phyloP scores from a whole-genome alignment of 2,329 filamentous ascomycete genomes.

The Fusarium nematophilum region DNA sequence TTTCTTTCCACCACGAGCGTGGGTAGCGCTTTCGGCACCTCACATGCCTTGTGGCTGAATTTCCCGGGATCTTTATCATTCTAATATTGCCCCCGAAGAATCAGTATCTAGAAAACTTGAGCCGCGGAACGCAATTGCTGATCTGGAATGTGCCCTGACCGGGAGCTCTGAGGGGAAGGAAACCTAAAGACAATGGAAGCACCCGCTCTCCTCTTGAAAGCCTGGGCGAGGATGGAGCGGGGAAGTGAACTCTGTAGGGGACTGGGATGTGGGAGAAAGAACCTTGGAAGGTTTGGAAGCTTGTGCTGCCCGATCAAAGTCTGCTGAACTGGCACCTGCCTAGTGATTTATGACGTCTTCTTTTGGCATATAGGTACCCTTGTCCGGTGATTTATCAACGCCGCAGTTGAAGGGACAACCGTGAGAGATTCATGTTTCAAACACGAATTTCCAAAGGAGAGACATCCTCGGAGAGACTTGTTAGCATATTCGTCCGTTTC shows the following conservation, averaged over 20 bases:
- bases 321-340: slow-evolving; percentile 5
- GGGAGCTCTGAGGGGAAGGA: too few relatives aligned
- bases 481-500: not conserved
- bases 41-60: too few relatives aligned
- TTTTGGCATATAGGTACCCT: not conserved
- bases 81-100: too few relatives aligned
- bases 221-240: too few relatives aligned
- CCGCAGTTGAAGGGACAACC: not conserved
- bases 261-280: not conserved
- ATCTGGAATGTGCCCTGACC: too few relatives aligned
- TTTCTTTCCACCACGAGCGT: too few relatives aligned
- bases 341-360: slow-evolving; percentile 2
- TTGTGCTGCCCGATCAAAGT: slow-evolving; percentile 6
- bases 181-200: too few relatives aligned
- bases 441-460: not conserved
- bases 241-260: not conserved
- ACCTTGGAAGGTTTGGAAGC: not conserved
- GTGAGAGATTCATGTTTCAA: not conserved
- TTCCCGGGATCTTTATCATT: too few relatives aligned
- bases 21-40: too few relatives aligned
- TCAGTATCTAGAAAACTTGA: too few relatives aligned
- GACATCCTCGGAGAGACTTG: not conserved
- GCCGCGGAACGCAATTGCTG: too few relatives aligned
- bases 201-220: too few relatives aligned
- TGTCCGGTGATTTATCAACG: not conserved